Evolutionary conservation across 768 basidiomycete genomes (phyloP).

Genomic region (Neoboletus subvelutipes): DNA sequence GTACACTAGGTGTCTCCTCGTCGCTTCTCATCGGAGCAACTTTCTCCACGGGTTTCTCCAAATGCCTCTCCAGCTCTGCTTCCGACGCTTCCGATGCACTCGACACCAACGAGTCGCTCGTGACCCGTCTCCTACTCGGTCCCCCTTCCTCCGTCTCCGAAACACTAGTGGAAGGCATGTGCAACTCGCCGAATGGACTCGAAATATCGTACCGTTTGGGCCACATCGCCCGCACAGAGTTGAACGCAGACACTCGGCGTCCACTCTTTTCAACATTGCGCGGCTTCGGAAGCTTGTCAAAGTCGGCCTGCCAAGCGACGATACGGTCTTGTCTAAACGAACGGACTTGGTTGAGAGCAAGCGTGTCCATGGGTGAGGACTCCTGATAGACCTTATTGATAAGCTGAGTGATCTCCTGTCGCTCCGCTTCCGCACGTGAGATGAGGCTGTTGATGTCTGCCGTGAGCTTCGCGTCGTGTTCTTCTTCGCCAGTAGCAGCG

Average conservation of each 20-base stretch:
- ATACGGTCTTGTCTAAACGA: conserved; percentile 89
- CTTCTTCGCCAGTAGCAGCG: conserved; percentile 75
- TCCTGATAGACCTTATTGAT: conserved; percentile 82
- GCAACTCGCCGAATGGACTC: conserved; percentile 51
- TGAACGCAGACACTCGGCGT: conserved; percentile 62
- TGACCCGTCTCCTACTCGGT: conserved; percentile 43
- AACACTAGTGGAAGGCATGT: conserved; percentile 61
- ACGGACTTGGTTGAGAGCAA: conserved; percentile 83
- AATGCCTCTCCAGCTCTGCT: conserved; percentile 44
- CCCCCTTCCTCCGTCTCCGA: conserved; percentile 73
- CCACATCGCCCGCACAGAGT: conserved; percentile 72
- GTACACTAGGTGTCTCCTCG: conserved; percentile 12
- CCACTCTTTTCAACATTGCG: conserved; percentile 53
- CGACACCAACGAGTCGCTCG: conserved; percentile 57
- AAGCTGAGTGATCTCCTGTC: conserved; percentile 65
- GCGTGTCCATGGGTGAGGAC: conserved; percentile 77
- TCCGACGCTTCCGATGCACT: conserved; percentile 76
- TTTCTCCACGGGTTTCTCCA: conserved; percentile 26
- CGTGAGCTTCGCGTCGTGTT: conserved; percentile 60
- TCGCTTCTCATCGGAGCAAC: conserved; percentile 16
- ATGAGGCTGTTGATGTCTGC: conserved; percentile 67
- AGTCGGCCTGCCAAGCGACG: conserved; percentile 95
- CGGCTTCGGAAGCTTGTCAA: conserved; percentile 78
- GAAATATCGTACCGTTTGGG: conserved; percentile 58
- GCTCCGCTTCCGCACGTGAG: conserved; percentile 69